These are phyloP conservation scores for Clavariopsis aquatica DNA, from an alignment of 495 filamentous ascomycete species.

Conservation along the genomic window DNA sequence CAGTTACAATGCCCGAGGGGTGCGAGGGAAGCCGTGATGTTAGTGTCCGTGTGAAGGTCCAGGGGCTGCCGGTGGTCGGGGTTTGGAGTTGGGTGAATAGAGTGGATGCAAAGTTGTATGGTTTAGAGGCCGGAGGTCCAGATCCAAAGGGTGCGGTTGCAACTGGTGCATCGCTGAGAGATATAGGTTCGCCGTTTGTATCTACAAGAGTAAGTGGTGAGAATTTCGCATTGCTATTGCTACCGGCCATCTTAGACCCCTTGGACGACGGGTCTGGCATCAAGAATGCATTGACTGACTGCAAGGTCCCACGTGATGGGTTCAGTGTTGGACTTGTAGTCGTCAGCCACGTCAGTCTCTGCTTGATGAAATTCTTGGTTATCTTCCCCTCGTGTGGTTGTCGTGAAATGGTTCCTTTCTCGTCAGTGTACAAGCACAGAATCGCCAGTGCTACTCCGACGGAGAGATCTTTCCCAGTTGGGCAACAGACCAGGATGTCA, in stretches of 20 bases:
- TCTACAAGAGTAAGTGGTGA: not conserved
- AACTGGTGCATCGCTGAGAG: not conserved
- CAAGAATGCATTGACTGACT: slow-evolving; percentile 84
- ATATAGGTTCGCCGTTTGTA: not conserved
- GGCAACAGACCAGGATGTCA: slow-evolving; percentile 60
- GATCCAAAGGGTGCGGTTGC: not conserved
- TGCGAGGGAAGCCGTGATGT: slow-evolving; percentile 30
- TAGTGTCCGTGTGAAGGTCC: slow-evolving; percentile 27
- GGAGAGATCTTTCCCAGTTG: slow-evolving; percentile 66
- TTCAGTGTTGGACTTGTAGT: slow-evolving; percentile 72
- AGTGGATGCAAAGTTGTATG: not conserved
- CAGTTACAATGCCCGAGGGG: slow-evolving; percentile 34
- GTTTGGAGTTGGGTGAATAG: slow-evolving; percentile 4
- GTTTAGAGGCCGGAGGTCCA: not conserved
- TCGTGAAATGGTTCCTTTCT: slow-evolving; percentile 49
- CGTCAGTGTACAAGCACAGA: slow-evolving; percentile 62
- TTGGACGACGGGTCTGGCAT: slow-evolving; percentile 50
- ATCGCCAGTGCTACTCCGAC: slow-evolving; percentile 62
- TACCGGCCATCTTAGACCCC: not conserved
- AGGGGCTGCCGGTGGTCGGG: slow-evolving; percentile 18
- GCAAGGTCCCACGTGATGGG: slow-evolving; percentile 76
- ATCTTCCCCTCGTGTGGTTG: slow-evolving; percentile 44
- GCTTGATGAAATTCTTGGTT: slow-evolving; percentile 74
- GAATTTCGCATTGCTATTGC: not conserved
- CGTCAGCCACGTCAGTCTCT: slow-evolving; percentile 75